phyloP scores from a whole-genome alignment of 2,329 filamentous ascomycete genomes.

The Aspergillus terreus region DNA sequence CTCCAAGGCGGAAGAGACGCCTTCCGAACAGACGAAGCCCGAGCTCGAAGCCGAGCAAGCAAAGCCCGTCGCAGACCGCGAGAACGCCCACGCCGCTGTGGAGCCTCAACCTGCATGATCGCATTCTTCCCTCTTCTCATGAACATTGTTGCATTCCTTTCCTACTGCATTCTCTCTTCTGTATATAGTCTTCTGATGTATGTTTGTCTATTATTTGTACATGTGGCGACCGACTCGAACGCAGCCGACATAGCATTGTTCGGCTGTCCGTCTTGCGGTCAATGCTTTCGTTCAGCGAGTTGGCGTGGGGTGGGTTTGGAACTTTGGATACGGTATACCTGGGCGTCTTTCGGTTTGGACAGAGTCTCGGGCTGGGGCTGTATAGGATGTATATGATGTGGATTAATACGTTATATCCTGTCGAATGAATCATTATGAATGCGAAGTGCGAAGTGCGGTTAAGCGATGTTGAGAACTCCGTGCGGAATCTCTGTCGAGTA shows the following conservation, averaged over 20 bases:
- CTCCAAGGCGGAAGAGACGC: background rate
- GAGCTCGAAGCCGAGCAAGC: background rate
- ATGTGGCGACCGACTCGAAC: background rate
- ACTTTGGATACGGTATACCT: constrained; percentile 9
- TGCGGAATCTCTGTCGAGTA: too few species aligned
- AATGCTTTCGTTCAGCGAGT: background rate
- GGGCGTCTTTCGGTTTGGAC: constrained; percentile 5
- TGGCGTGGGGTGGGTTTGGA: constrained; percentile 3
- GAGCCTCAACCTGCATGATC: background rate
- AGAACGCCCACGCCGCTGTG: background rate
- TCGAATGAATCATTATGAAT: too few species aligned
- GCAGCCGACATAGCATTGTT: background rate
- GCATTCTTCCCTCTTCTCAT: background rate
- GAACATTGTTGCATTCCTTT: background rate
- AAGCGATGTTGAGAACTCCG: too few species aligned
- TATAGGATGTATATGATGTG: too few species aligned
- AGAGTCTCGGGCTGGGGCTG: background rate
- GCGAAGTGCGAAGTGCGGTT: too few species aligned
- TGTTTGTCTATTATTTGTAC: background rate
- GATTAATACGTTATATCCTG: too few species aligned
- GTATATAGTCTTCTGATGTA: constrained; percentile 5
- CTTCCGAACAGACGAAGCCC: background rate
- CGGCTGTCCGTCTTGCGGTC: background rate
- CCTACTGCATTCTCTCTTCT: background rate
- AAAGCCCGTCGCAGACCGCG: background rate